These are phyloP conservation scores for Solioccasus polychromus DNA, from an alignment of 768 basidiomycete genomes.

Conservation along the genomic window DNA sequence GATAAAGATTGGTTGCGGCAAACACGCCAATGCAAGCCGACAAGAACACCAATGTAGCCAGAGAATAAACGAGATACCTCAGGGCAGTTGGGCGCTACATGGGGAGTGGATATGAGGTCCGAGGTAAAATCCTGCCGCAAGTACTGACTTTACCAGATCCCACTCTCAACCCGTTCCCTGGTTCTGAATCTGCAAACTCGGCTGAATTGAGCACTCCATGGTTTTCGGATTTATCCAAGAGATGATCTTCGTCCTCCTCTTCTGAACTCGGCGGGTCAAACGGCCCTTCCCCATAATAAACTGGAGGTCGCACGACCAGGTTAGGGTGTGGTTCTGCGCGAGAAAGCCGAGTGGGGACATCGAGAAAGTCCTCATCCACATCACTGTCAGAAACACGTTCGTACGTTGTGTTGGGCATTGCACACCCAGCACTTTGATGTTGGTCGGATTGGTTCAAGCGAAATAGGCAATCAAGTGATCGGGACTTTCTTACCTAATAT, in stretches of 20 bases:
- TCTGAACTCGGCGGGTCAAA: slow-evolving; percentile 82
- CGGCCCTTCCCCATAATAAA: slow-evolving; percentile 73
- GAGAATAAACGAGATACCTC: slow-evolving; percentile 58
- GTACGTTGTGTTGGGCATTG: slow-evolving; percentile 30
- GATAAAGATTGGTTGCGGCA: slow-evolving; percentile 68
- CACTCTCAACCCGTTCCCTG: slow-evolving; percentile 32
- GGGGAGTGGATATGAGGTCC: slow-evolving; percentile 6
- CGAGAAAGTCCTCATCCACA: slow-evolving; percentile 17
- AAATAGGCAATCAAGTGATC: slow-evolving; percentile 11
- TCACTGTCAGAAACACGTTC: slow-evolving; percentile 29
- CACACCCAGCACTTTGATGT: slow-evolving; percentile 4
- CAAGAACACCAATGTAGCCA: slow-evolving; percentile 57
- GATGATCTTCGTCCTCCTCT: slow-evolving; percentile 52
- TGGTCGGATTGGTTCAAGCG: not conserved
- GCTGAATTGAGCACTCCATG: not conserved
- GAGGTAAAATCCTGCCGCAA: not conserved
- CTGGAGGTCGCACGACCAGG: slow-evolving; percentile 26
- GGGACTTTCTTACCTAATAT: slow-evolving; percentile 10
- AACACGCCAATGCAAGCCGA: slow-evolving; percentile 73
- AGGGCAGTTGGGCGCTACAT: slow-evolving; percentile 50
- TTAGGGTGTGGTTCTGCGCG: slow-evolving; percentile 6
- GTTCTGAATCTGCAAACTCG: slow-evolving; percentile 22
- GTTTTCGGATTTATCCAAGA: slow-evolving; percentile 45
- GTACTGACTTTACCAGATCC: slow-evolving; percentile 37
- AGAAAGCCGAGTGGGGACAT: slow-evolving; percentile 5